phyloP scores from a whole-genome alignment of 2,329 filamentous ascomycete species.

The Raffaelea albimanens region DNA sequence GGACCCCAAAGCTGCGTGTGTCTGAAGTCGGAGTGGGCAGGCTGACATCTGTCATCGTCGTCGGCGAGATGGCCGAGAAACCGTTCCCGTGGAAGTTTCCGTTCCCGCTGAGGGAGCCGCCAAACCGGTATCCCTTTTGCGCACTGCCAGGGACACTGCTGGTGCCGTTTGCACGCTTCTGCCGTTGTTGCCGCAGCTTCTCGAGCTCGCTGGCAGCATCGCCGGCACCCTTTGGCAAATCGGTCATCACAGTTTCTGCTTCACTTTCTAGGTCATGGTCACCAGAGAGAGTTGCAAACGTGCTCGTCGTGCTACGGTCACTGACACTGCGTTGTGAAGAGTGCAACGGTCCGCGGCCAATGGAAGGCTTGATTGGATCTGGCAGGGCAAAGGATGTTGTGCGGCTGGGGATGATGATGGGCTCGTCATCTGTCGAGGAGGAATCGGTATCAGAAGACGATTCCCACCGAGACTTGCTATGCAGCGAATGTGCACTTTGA shows the following conservation, averaged over 20 bases:
- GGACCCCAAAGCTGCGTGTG: conserved; percentile 32
- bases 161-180: conserved; percentile 21
- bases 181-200: conserved; percentile 44
- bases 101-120: conserved; percentile 6
- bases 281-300: conserved; percentile 21
- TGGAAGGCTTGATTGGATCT: conserved; percentile 38
- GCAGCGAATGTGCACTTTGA: conserved; percentile 15
- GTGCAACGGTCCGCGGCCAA: conserved; percentile 36
- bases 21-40: conserved; percentile 34
- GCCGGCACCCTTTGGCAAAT: conserved; percentile 27
- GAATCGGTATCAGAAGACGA: conserved; percentile 39
- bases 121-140: conserved; percentile 5
- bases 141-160: conserved; percentile 9
- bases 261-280: conserved; percentile 43
- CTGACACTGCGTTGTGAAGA: conserved; percentile 34
- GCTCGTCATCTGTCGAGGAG: conserved; percentile 54
- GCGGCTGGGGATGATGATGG: conserved; percentile 54
- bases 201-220: conserved; percentile 53
- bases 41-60: conserved; percentile 39
- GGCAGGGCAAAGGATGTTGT: conserved; percentile 49
- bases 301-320: conserved; percentile 36
- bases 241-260: conserved; percentile 47
- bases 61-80: conserved; percentile 34
- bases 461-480: conserved; percentile 24
- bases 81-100: conserved; percentile 1